Conservation (phyloP, 257 asterid genomes). For the Solanum piurae region DNA sequence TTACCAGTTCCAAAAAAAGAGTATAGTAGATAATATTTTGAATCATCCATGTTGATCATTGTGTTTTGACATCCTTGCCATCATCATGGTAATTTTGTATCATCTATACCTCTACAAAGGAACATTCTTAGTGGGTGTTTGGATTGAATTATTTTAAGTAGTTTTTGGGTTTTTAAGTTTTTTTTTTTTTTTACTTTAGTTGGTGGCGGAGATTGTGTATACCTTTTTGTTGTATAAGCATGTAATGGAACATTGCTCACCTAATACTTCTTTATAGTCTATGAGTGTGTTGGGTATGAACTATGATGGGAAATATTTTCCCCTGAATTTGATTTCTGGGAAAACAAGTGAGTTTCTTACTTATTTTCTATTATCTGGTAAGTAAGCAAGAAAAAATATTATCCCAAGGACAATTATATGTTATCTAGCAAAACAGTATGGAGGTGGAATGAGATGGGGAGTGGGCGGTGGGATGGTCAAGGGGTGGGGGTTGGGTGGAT, state of each 20-base stretch:
- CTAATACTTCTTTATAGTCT: neutral
- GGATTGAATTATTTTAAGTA: neutral
- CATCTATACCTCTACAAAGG: neutral
- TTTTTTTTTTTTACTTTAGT: neutral
- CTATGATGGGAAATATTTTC: neutral
- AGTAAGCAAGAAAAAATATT: neutral
- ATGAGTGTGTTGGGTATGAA: neutral
- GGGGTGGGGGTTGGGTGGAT: neutral
- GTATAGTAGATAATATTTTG: neutral
- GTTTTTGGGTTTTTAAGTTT: no score
- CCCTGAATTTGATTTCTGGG: neutral
- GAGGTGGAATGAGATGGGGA: neutral
- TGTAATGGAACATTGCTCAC: neutral
- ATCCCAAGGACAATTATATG: no score
- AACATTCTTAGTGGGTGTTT: neutral
- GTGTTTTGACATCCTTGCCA: neutral
- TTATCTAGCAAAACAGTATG: neutral
- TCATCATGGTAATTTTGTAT: neutral
- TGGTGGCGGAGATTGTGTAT: neutral
- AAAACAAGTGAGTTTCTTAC: no score
- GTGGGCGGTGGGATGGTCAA: no score
- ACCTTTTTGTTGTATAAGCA: neutral
- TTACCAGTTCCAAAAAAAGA: no score
- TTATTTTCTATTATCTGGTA: no score
- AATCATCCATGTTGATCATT: neutral